Base-by-base conservation (phyloP, 2,329 filamentous ascomycete genomes). In the Hymenotorrendiella dingleyae region DNA sequence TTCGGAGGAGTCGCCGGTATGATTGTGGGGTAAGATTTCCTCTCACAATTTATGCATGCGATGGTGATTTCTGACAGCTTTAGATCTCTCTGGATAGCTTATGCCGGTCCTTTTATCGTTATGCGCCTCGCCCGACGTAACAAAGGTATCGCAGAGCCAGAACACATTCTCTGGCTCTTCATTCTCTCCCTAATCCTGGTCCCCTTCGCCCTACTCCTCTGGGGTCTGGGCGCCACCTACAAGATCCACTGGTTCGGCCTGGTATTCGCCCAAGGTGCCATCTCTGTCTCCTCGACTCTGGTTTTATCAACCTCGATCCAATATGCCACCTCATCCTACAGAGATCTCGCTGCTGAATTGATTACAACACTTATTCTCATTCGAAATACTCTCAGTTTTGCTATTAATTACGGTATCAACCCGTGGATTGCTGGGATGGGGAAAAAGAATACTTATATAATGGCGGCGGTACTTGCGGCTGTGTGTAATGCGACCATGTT, bases 321-420 rank as follows among this genome's bases (percentile, higher is more conserved):
- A 19, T 74, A 74, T 43, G 62, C 64, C 45, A 68, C 72, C 20
- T 69, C 71, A 42, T 64, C 62, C 6, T 73, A 72, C 48, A 62
- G 65, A 14, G 70, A 68, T 12, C 54, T 73, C 3, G 62, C 62
- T 20, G 70, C 68, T 0, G 70, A 73, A 49, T 64, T 67, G 1
- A 67, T 73, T 35, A 65, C 71, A 6, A 68, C 70, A 1, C 67
- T 72, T 7, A 73, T 73, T 27, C 41, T 73, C 2, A 53, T 54
- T 16, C 59, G 70, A 6, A 73, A 73, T 46, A 71, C 68, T 1
- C 66, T 72, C 61, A 64, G 60, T 23, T 73, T 72, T 46, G 69
- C 67, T 8, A 66, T 73, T 27, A 66, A 65, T 30, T 76, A 78
- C 52, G 72, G 73, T 10, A 66, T 70, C 26, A 69, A 67, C 0